Evolutionary conservation across 2,329 filamentous ascomycete species (phyloP).

Genomic region (Colletotrichum lindemuthianum): DNA sequence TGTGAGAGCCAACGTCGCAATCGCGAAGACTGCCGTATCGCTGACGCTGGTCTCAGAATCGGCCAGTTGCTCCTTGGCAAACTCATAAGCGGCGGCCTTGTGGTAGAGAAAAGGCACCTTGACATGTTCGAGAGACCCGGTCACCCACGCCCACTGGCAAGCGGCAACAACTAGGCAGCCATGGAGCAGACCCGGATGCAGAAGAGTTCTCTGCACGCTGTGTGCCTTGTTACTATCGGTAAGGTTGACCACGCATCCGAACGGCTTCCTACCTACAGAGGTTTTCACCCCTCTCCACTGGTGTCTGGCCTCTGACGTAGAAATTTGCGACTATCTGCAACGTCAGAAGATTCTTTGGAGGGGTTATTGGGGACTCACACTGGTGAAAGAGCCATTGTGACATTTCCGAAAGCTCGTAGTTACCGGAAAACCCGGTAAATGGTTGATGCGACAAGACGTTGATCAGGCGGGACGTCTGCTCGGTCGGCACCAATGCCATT

Average conservation of each 20-base stretch:
- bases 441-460: slow-evolving; percentile 32
- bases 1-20: slow-evolving; percentile 55
- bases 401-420: slow-evolving; percentile 44
- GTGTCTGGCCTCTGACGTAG: slow-evolving; percentile 52
- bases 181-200: slow-evolving; percentile 57
- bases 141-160: slow-evolving; percentile 58
- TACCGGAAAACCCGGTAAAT: slow-evolving; percentile 32
- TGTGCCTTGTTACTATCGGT: slow-evolving; percentile 22
- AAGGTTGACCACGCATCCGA: background rate
- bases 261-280: slow-evolving; percentile 45
- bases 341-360: background rate
- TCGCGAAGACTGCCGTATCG: slow-evolving; percentile 55
- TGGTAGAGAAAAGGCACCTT: slow-evolving; percentile 57
- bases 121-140: slow-evolving; percentile 55
- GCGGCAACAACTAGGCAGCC: slow-evolving; percentile 56
- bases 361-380: slow-evolving; percentile 40
- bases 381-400: slow-evolving; percentile 49
- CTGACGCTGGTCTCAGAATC: slow-evolving; percentile 49
- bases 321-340: slow-evolving; percentile 50
- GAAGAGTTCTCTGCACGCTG: slow-evolving; percentile 55
- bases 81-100: slow-evolving; percentile 58
- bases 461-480: slow-evolving; percentile 13
- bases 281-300: slow-evolving; percentile 48
- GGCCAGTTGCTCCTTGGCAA: slow-evolving; percentile 55
- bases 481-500: slow-evolving; percentile 4